phyloP scores from a whole-genome alignment of 148 eudicot genomes.

The Chenopodium suecicum region DNA sequence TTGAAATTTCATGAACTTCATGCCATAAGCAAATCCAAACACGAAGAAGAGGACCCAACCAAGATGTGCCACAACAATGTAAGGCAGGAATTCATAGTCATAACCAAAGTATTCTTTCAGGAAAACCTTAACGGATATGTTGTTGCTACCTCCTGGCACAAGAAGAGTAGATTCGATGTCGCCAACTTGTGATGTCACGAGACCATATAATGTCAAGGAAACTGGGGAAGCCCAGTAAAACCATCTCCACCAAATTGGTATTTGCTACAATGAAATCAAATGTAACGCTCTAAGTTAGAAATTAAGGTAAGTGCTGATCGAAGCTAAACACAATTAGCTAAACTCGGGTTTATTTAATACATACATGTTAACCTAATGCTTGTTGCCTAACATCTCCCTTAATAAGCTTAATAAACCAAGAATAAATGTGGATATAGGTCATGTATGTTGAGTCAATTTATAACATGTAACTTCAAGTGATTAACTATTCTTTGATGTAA shows the following conservation, averaged over 20 bases:
- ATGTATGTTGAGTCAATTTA: too few relatives aligned
- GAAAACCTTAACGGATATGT: conserved; percentile 13
- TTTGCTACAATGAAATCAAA: conserved; percentile 29
- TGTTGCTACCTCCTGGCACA: conserved; percentile 8
- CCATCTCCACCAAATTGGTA: conserved; percentile 45
- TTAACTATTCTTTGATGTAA: too few relatives aligned
- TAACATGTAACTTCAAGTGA: too few relatives aligned
- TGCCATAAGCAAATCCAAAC: conserved; percentile 18
- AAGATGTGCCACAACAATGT: conserved; percentile 19
- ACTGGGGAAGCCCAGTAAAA: conserved; percentile 46
- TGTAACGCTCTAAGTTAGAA: too few relatives aligned
- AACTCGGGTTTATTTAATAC: too few relatives aligned
- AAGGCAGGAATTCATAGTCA: conserved; percentile 21
- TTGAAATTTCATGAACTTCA: conserved; percentile 24
- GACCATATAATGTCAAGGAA: conserved; percentile 45
- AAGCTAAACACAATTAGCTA: too few relatives aligned
- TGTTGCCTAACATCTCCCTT: too few relatives aligned
- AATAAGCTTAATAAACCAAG: too few relatives aligned
- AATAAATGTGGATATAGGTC: too few relatives aligned
- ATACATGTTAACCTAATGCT: too few relatives aligned
- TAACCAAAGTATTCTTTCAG: conserved; percentile 22
- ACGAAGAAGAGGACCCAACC: conserved; percentile 22
- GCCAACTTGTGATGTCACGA: conserved; percentile 48
- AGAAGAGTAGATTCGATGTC: conserved; percentile 15
- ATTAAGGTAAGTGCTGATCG: too few relatives aligned